These are phyloP conservation scores for Pleurotus tuoliensis DNA, from an alignment of 768 basidiomycete species.

Conservation along the genomic window DNA sequence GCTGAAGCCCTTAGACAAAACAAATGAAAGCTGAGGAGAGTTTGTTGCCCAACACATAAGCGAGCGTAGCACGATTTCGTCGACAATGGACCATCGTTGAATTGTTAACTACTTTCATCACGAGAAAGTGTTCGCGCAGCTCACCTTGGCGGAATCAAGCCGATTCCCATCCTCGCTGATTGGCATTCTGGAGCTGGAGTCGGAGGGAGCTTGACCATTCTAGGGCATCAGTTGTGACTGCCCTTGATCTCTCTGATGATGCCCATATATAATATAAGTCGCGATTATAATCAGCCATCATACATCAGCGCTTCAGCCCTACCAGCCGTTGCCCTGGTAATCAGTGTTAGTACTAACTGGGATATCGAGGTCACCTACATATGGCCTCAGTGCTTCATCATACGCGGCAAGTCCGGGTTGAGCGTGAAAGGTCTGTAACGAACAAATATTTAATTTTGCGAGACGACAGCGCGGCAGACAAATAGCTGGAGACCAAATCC, in stretches of 20 bases:
- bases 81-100: no score
- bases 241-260: conserved; percentile 1
- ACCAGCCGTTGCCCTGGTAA: conserved; percentile 8
- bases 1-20: background rate
- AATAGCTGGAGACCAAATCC: background rate
- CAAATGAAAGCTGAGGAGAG: background rate
- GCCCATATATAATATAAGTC: background rate
- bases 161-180: background rate
- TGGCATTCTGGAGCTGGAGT: background rate
- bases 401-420: no score
- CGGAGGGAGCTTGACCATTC: conserved; percentile 5
- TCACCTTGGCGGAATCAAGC: no score
- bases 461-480: no score
- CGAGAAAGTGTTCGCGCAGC: no score
- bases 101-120: no score
- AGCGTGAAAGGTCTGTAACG: no score
- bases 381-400: no score
- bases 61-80: background rate
- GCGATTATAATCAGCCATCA: background rate
- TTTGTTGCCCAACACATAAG: background rate
- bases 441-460: no score
- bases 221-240: background rate
- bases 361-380: background rate
- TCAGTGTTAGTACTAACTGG: conserved; percentile 6
- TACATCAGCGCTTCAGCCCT: background rate